phyloP scores from a whole-genome alignment of 352 stramenopile genomes.

The Poterioochromonas sp. region DNA sequence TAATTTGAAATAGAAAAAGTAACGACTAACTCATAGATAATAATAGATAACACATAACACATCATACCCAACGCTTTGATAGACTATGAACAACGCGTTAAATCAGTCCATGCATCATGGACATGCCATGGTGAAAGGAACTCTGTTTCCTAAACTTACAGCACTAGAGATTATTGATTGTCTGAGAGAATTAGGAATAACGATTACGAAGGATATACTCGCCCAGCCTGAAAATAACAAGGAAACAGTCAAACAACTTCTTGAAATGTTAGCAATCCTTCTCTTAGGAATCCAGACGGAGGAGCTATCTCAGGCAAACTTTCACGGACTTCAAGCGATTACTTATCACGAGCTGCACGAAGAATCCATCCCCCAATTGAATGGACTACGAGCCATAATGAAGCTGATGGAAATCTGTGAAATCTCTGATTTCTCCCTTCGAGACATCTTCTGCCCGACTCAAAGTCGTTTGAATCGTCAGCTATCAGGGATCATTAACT shows the following conservation, averaged over 20 bases:
- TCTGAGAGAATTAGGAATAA: slow-evolving; percentile 75
- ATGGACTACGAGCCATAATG: slow-evolving; percentile 75
- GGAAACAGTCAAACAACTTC: slow-evolving; percentile 65
- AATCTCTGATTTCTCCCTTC: slow-evolving; percentile 82
- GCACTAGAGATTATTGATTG: slow-evolving; percentile 78
- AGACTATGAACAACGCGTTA: too few species aligned
- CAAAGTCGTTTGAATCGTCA: slow-evolving; percentile 76
- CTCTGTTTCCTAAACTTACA: slow-evolving; percentile 91
- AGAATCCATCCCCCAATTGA: slow-evolving; percentile 78
- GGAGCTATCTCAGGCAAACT: slow-evolving; percentile 75
- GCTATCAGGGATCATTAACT: slow-evolving; percentile 92
- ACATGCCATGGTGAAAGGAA: too few species aligned
- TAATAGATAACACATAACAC: too few species aligned
- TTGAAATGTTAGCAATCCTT: slow-evolving; percentile 73
- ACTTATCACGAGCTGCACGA: slow-evolving; percentile 81
- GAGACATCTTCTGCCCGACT: slow-evolving; percentile 74
- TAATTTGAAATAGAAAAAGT: too few species aligned
- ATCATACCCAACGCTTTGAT: too few species aligned
- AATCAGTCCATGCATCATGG: too few species aligned
- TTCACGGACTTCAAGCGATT: slow-evolving; percentile 63
- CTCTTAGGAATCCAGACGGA: slow-evolving; percentile 76
- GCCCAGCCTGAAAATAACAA: slow-evolving; percentile 51
- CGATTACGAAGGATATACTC: slow-evolving; percentile 71
- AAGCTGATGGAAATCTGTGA: slow-evolving; percentile 79
- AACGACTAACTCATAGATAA: too few species aligned